A percentile compares a stretch with the other conserved stretches of the same genome.
phyloP scores from a whole-genome alignment of 1,284 basidiomycete genomes.

The Cryptococcus wingfieldii region DNA sequence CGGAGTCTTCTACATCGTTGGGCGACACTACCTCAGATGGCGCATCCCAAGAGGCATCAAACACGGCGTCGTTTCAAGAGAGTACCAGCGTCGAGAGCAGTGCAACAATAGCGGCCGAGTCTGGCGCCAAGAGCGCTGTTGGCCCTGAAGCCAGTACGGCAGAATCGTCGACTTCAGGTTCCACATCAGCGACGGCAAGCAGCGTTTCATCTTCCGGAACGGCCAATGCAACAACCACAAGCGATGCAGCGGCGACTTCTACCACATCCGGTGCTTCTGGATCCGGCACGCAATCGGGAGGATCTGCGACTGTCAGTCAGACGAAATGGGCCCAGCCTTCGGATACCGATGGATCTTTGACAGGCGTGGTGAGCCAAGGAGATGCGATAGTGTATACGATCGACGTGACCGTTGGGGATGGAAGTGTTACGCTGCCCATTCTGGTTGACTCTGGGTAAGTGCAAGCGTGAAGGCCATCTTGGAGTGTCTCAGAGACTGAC shows the following conservation, averaged over 20 bases:
- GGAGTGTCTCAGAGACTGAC: neutral
- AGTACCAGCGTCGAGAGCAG: too few relatives aligned
- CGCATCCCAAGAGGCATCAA: too few relatives aligned
- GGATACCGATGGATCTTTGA: neutral
- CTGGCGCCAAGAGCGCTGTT: too few relatives aligned
- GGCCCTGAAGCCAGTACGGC: too few relatives aligned
- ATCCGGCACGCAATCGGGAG: neutral
- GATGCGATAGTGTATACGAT: constrained; percentile 10
- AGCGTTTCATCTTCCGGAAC: neutral
- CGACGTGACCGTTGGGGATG: constrained; percentile 5
- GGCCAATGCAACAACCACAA: neutral
- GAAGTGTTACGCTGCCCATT: constrained; percentile 2
- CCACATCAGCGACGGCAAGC: too few relatives aligned
- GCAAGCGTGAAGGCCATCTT: neutral
- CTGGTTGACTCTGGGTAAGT: constrained; percentile 3
- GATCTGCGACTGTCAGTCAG: neutral
- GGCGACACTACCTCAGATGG: too few relatives aligned
- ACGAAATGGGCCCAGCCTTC: neutral
- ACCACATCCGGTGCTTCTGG: neutral
- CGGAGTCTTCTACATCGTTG: too few relatives aligned
- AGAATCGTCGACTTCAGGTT: too few relatives aligned
- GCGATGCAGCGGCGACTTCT: neutral
- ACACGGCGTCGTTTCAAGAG: too few relatives aligned
- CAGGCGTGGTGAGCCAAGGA: neutral
- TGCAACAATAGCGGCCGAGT: too few relatives aligned